These are phyloP conservation scores for Hirschfeldia incana DNA, from an alignment of 345 rosid genomes.

Conservation along the genomic window DNA sequence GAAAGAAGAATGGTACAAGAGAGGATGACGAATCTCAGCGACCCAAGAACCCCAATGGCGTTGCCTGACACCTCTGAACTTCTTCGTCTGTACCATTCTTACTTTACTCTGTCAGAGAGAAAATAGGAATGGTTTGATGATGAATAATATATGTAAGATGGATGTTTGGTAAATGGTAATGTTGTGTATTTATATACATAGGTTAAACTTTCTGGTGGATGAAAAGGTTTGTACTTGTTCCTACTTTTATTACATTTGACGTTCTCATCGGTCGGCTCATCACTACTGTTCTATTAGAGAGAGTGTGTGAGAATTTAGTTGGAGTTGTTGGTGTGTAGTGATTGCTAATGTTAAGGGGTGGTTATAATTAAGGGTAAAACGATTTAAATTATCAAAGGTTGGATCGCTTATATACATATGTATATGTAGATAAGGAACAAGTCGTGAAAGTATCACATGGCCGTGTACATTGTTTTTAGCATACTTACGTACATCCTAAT, in stretches of 20 bases:
- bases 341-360: not conserved
- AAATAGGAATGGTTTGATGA: slow-evolving; percentile 27
- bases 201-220: slow-evolving; percentile 30
- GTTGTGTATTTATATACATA: slow-evolving; percentile 38
- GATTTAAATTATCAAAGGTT: not conserved
- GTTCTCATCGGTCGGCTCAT: not conserved
- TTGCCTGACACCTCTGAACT: slow-evolving; percentile 93
- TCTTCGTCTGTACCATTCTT: slow-evolving; percentile 76
- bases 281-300: not conserved
- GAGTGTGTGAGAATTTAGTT: slow-evolving; percentile 10
- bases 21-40: slow-evolving; percentile 82
- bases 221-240: slow-evolving; percentile 26
- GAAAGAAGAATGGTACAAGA: slow-evolving; percentile 50
- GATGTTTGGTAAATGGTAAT: slow-evolving; percentile 38
- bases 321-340: slow-evolving; percentile 18
- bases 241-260: slow-evolving; percentile 21
- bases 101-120: slow-evolving; percentile 42
- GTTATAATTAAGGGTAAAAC: not conserved
- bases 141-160: slow-evolving; percentile 35
- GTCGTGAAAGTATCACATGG: slow-evolving; percentile 21
- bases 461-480: slow-evolving; percentile 34
- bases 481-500: not conserved
- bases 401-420: not conserved
- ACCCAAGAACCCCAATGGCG: slow-evolving; percentile 97
- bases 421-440: not conserved